A percentile compares a stretch with the other conserved stretches of the same genome.
Evolutionary conservation across 352 stramenopile genomes (phyloP).

Genomic region (Albugo laibachii): DNA sequence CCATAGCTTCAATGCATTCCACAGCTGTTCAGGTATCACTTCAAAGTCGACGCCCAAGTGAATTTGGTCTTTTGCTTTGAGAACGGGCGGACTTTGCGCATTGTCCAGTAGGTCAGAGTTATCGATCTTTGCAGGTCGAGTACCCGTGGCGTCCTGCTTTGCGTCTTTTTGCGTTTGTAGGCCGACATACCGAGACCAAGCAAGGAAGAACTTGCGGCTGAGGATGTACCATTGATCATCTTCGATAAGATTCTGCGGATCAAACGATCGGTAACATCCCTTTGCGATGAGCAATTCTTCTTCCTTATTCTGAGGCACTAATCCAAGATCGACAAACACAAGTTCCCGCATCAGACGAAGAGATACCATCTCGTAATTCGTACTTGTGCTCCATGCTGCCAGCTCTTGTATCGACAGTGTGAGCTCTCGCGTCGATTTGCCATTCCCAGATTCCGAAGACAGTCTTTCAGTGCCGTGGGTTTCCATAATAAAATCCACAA

Average conservation of each 20-base stretch:
- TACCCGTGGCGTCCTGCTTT: constrained; percentile 61
- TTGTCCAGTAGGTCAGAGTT: constrained; percentile 56
- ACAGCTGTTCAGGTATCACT: constrained; percentile 74
- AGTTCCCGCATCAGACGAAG: constrained; percentile 71
- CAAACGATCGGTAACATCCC: constrained; percentile 58
- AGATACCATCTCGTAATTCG: constrained; percentile 58
- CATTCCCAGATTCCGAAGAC: constrained; percentile 5
- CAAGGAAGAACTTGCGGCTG: constrained; percentile 68
- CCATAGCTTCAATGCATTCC: constrained; percentile 81
- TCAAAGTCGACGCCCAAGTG: constrained; percentile 68
- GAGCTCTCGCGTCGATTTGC: constrained; percentile 13
- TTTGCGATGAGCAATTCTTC: constrained; percentile 56
- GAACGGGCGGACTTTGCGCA: not conserved
- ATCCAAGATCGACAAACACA: constrained; percentile 60
- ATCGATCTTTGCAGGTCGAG: constrained; percentile 67
- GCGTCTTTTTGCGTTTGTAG: constrained; percentile 23
- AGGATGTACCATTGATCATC: constrained; percentile 72
- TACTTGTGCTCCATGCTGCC: constrained; percentile 29
- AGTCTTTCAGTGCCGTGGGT: constrained; percentile 19
- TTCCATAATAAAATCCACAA: constrained; percentile 58
- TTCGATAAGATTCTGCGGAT: constrained; percentile 41
- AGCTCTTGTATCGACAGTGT: constrained; percentile 53
- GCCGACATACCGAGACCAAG: constrained; percentile 68
- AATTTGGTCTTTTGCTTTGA: constrained; percentile 55
- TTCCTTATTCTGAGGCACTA: constrained; percentile 50